These are phyloP conservation scores for Annona cherimola DNA, from an alignment of 164 flowering plant genomes.

Conservation along the genomic window DNA sequence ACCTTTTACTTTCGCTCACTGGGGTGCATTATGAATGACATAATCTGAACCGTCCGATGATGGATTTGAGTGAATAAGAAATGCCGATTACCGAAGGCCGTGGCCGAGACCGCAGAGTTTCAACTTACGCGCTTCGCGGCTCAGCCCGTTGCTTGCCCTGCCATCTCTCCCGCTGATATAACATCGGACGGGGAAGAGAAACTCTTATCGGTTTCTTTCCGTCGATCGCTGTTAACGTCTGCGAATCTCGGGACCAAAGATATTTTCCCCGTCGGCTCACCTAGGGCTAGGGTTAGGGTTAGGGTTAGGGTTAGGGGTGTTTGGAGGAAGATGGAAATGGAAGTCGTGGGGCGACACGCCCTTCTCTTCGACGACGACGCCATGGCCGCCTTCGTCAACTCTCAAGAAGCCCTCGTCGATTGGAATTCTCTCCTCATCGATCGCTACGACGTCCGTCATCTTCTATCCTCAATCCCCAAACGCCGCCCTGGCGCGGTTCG, in stretches of 20 bases:
- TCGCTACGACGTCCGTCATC: constrained; percentile 95
- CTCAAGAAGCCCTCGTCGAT: constrained; percentile 67
- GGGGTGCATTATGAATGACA: no score
- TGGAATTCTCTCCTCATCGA: constrained; percentile 89
- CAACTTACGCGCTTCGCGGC: no score
- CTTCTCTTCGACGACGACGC: constrained; percentile 90
- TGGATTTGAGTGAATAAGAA: no score
- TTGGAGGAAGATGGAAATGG: constrained; percentile 44
- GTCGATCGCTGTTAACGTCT: neutral
- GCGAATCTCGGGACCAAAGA: neutral
- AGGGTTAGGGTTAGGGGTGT: constrained; percentile 1
- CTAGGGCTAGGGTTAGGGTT: neutral
- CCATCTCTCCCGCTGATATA: neutral
- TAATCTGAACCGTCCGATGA: no score
- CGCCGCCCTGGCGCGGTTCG: constrained; percentile 22
- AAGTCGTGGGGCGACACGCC: constrained; percentile 79
- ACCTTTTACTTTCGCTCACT: no score
- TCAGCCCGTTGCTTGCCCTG: no score
- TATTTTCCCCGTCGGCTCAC: neutral
- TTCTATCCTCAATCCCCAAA: constrained; percentile 58
- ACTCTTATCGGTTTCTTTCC: neutral
- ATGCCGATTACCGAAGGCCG: no score
- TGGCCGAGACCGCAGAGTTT: no score
- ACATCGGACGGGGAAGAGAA: neutral
- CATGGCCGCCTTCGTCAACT: constrained; percentile 65